Evolutionary conservation across 2,329 filamentous ascomycete species (phyloP).

Genomic region (Verticillium dahliae): DNA sequence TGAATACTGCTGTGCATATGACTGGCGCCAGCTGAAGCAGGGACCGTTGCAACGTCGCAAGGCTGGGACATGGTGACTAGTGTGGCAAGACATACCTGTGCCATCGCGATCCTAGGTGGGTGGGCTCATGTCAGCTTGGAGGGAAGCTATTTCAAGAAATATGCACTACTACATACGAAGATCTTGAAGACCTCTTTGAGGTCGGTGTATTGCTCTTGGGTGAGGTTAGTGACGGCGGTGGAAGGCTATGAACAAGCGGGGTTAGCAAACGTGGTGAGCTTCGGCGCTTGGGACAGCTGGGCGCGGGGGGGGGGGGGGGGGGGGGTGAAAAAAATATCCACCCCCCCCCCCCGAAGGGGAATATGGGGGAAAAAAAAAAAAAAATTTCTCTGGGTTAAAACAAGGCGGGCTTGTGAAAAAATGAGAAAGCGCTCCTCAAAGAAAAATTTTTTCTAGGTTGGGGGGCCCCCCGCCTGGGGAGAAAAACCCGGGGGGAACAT

Average conservation of each 20-base stretch:
- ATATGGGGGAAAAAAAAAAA: too few relatives aligned
- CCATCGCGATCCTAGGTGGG: conserved; percentile 11
- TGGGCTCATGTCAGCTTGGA: conserved; percentile 4
- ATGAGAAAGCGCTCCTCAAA: too few relatives aligned
- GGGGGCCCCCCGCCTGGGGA: too few relatives aligned
- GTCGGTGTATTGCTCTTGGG: conserved; percentile 10
- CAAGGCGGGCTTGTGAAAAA: too few relatives aligned
- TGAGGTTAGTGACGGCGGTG: conserved; percentile 9
- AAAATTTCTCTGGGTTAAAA: too few relatives aligned
- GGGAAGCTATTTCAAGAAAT: neutral
- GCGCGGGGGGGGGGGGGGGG: too few relatives aligned
- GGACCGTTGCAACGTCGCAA: neutral
- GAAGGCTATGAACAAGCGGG: conserved; percentile 2
- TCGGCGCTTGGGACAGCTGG: neutral
- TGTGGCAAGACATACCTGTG: conserved; percentile 5
- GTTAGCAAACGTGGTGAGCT: neutral
- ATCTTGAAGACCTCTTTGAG: conserved; percentile 13
- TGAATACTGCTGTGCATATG: neutral
- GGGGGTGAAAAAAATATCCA: too few relatives aligned
- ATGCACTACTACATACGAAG: conserved; percentile 8
- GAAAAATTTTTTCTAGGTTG: too few relatives aligned
- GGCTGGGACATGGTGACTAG: neutral
- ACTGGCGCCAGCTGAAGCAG: neutral
- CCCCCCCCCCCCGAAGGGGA: too few relatives aligned
- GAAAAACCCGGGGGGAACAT: too few relatives aligned